Evolutionary conservation across 1,284 basidiomycete species (phyloP), one percentile per base, ranked within the genome.

Genomic region (Dichomitus squalens): DNA sequence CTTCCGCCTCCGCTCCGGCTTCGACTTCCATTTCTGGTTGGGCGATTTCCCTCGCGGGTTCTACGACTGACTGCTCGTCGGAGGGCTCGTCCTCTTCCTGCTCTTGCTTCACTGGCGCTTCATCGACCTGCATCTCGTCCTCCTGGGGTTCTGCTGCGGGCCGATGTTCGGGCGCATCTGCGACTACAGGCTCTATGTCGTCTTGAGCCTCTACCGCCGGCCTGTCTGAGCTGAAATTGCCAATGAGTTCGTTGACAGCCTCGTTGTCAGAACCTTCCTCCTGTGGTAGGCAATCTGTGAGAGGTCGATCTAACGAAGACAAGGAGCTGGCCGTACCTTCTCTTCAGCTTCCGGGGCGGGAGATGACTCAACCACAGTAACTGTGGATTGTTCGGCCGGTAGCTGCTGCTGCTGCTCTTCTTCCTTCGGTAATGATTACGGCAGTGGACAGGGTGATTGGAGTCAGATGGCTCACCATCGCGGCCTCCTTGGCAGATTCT

Each of bases 251-350:
- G 43, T 60, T 55, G 2, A 63, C 61, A 8, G 61, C 61, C 23
- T 63, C 61, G 25, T 63, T 63, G 46, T 63, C 61, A 1, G 61
- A 63, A 14, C 58, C 48, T 38, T 63, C 61, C 41, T 63, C 61
- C 49, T 53, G 53, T 16, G 21, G 12, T 18, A n/a, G 29, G n/a
- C 9, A 47, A 18, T 11, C 5, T 31, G 6, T 31, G 6, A 18
- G 18, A 18, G 7, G 29, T 33, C 18, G 29, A 33, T 34, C 27
- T 11, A 16, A 20, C 35, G 9, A 5, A 4, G 23, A 36, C 27
- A 31, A 25, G 16, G 3, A 16, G 7, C 8, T 3, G 7, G 5
- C 20, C 38, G 4, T 18, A 56, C 61, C 51, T 50, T 58, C 18
- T 62, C 61, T 44, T 63, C 61, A 9, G 29, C 25, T 4, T 59